Base-by-base conservation (phyloP, 2,329 filamentous ascomycete species). In the Penicillium sclerotiorum region DNA sequence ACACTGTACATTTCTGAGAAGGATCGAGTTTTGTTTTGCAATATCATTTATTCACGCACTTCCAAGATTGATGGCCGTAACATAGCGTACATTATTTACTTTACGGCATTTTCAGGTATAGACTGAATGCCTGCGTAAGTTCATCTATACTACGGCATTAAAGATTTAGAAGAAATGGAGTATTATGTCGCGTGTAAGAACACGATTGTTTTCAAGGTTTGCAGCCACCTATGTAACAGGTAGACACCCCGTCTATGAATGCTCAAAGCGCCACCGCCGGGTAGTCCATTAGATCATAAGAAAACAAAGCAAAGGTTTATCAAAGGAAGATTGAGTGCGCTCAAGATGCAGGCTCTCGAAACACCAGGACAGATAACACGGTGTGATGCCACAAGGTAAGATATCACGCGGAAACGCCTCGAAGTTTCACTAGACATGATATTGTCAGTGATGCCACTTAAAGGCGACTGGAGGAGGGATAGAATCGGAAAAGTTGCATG, bases 1-100 rank as follows among this genome's bases (percentile, higher is more conserved):
- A 56, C 43, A 56, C 50, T 68, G 66, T 68, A 63, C 57, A 63
- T 53, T 52, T 62, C 58, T 56, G 47, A 52, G 55, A 64, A 54
- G 50, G 54, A 47, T 57, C 55, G 58, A 55, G 58, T 63, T 62
- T 51, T 52, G 61, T 59, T 52, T 60, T 55, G 49, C 56, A 63
- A 59, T 47, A 55, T 56, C 42, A 47, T 52, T 52, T 54, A n/a
- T 32, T 47, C 15, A 28, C 18, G 44, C 44, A 27, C 41, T 22
- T 7, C n/a, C n/a, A n/a, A n/a, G n/a, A n/a, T n/a, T n/a, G 8
- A n/a, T 42, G 25, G 21, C 9, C n/a, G 8, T 44, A 37, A n/a
- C n/a, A n/a, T n/a, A n/a, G n/a, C n/a, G n/a, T n/a, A n/a, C n/a
- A n/a, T n/a, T n/a, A n/a, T n/a, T n/a, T n/a, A n/a, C n/a, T n/a